Conservation (phyloP, 176 grass and related monocot species). For the Phyllostachys edulis region DNA sequence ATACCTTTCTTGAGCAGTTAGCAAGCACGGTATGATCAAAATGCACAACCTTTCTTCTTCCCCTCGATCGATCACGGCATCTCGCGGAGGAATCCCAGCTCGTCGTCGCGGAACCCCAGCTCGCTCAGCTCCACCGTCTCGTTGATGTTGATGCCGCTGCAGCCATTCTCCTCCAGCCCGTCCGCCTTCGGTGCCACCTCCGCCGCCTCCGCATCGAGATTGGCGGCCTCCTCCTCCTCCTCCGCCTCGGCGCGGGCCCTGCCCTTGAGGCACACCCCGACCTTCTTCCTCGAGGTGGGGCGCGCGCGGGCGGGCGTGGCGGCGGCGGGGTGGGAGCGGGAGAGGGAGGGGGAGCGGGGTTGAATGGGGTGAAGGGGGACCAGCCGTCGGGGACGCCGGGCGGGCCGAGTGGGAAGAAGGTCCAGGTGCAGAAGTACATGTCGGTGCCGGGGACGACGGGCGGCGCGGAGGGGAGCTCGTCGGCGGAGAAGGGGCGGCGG, state of each 20-base stretch:
- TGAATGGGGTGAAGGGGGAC: conserved; percentile 42
- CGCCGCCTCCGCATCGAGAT: conserved; percentile 12
- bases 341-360: not conserved
- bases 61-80: conserved; percentile 25
- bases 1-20: conserved; percentile 17
- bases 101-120: conserved; percentile 45
- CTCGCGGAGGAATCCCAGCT: conserved; percentile 31
- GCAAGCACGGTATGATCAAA: conserved; percentile 24
- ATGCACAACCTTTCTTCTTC: conserved; percentile 18
- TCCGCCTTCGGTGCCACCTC: not conserved
- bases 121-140: conserved; percentile 48
- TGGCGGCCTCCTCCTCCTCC: conserved; percentile 23
- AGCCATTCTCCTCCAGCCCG: not conserved
- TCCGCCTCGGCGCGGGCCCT: conserved; percentile 44
- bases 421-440: conserved; percentile 61
- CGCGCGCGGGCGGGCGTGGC: not conserved
- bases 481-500: conserved; percentile 42
- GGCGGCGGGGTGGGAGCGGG: not conserved
- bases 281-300: conserved; percentile 41
- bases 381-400: conserved; percentile 10
- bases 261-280: conserved; percentile 50
- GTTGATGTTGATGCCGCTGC: conserved; percentile 34
- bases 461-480: conserved; percentile 39
- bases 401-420: conserved; percentile 46
- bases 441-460: conserved; percentile 35